Conservation (phyloP, 1,139 yeast species). For the Trichomonascaceae sp. region DNA sequence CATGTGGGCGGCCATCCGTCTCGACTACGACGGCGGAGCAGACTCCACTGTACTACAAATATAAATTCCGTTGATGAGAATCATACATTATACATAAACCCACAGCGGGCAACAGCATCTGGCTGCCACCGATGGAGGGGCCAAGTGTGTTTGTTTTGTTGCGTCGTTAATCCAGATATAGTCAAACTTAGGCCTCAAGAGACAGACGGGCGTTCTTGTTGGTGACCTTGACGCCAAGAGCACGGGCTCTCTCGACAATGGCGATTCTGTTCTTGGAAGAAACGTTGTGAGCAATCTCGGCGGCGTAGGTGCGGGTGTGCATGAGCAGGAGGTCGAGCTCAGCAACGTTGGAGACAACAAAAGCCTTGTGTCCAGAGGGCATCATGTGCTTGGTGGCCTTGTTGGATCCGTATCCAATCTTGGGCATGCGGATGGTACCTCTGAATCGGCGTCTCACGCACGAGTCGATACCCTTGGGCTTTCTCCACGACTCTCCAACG, state of each 20-base stretch:
- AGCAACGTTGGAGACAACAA: constrained; percentile 81
- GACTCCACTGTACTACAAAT: constrained; percentile 17
- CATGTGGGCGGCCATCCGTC: constrained; percentile 65
- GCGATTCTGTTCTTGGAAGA: constrained; percentile 97
- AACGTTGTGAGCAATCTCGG: constrained; percentile 98
- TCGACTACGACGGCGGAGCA: constrained; percentile 49
- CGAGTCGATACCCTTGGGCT: constrained; percentile 99
- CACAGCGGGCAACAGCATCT: too few relatives aligned
- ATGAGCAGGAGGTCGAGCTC: constrained; percentile 92
- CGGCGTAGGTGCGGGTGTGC: constrained; percentile 98
- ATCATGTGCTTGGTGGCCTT: constrained; percentile 92
- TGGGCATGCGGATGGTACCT: constrained; percentile 98
- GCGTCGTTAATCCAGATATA: not conserved
- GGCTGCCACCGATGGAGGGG: not conserved
- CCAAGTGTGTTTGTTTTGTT: not conserved
- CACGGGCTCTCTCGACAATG: constrained; percentile 94
- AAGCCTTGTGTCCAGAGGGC: constrained; percentile 98
- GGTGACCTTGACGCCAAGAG: constrained; percentile 97
- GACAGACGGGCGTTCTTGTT: constrained; percentile 98
- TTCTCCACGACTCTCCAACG: constrained; percentile 99
- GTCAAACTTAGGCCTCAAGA: constrained; percentile 80
- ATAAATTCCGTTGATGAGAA: constrained; percentile 4
- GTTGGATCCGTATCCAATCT: constrained; percentile 99
- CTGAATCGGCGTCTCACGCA: constrained; percentile 99
- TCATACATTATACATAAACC: not conserved